phyloP scores from a whole-genome alignment of 108 stramenopile species.

The Thalassiosira profunda region DNA sequence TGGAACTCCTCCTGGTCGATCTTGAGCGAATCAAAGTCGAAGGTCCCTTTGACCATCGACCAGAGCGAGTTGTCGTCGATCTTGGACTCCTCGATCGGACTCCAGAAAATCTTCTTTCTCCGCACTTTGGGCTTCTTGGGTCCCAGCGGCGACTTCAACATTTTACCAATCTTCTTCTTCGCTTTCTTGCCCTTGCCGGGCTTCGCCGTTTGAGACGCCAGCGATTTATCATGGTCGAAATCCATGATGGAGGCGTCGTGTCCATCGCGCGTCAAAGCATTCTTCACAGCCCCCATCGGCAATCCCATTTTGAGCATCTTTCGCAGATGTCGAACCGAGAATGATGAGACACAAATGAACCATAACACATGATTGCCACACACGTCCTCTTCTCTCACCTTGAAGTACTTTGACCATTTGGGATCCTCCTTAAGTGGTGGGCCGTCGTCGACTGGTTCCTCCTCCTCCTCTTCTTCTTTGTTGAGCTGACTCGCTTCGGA shows the following conservation, averaged over 20 bases:
- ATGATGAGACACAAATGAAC: no score
- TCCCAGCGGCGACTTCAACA: no score
- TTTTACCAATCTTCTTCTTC: slow-evolving; percentile 13
- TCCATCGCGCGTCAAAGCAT: slow-evolving; percentile 89
- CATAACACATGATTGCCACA: no score
- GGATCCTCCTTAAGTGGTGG: slow-evolving; percentile 84
- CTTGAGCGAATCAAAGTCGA: slow-evolving; percentile 71
- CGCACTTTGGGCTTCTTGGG: slow-evolving; percentile 67
- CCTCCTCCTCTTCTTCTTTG: no score
- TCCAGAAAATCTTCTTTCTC: slow-evolving; percentile 94
- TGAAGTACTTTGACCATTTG: slow-evolving; percentile 77
- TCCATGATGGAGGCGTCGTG: slow-evolving; percentile 80
- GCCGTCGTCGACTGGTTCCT: slow-evolving; percentile 39
- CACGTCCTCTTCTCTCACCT: no score
- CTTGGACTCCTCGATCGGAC: slow-evolving; percentile 79
- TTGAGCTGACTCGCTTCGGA: slow-evolving; percentile 60
- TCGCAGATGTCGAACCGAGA: slow-evolving; percentile 79
- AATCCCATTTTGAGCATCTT: slow-evolving; percentile 94
- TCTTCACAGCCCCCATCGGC: slow-evolving; percentile 91
- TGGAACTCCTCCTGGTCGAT: slow-evolving; percentile 90
- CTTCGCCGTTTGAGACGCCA: slow-evolving; percentile 21
- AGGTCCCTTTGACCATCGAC: slow-evolving; percentile 73
- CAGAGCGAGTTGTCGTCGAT: slow-evolving; percentile 88
- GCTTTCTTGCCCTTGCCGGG: slow-evolving; percentile 45
- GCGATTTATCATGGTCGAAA: slow-evolving; percentile 79